Evolutionary conservation across 1,139 yeast species (phyloP).

Genomic region (Schwanniomyces etchellsii): DNA sequence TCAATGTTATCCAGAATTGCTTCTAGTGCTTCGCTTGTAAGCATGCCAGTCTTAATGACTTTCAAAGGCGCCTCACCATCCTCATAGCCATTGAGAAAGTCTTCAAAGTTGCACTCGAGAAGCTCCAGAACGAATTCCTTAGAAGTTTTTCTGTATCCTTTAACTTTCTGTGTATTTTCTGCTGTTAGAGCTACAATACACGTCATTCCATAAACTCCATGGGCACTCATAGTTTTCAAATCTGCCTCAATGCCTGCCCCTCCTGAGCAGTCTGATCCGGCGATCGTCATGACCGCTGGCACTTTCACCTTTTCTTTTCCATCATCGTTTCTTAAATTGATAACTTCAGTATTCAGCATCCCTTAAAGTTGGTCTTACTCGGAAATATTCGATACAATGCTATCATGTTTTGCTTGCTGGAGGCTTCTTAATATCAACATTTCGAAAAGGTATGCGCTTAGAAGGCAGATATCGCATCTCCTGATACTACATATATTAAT

Average conservation of each 20-base stretch:
- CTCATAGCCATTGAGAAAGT: slow-evolving; percentile 41
- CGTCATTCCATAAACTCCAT: slow-evolving; percentile 74
- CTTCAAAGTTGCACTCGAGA: slow-evolving; percentile 53
- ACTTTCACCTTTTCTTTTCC: slow-evolving; percentile 4
- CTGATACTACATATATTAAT: no score
- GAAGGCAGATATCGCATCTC: no score
- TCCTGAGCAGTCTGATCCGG: slow-evolving; percentile 88
- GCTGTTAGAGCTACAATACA: slow-evolving; percentile 81
- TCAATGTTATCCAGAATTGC: slow-evolving; percentile 36
- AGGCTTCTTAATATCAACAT: no score
- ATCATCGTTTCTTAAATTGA: not conserved
- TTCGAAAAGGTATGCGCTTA: no score
- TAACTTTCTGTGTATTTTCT: slow-evolving; percentile 68
- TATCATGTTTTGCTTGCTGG: no score
- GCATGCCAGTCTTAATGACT: slow-evolving; percentile 79
- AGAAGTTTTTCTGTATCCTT: slow-evolving; percentile 42
- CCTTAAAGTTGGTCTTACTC: not conserved
- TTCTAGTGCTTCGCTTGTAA: slow-evolving; percentile 53
- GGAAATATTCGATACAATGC: not conserved
- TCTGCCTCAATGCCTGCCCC: slow-evolving; percentile 98
- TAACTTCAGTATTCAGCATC: not conserved
- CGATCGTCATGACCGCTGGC: slow-evolving; percentile 56
- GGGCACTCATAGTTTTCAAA: slow-evolving; percentile 74
- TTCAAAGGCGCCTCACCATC: slow-evolving; percentile 31
- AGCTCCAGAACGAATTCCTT: slow-evolving; percentile 37